phyloP scores from a whole-genome alignment of 345 rosid genomes.

The Psidium guajava region DNA sequence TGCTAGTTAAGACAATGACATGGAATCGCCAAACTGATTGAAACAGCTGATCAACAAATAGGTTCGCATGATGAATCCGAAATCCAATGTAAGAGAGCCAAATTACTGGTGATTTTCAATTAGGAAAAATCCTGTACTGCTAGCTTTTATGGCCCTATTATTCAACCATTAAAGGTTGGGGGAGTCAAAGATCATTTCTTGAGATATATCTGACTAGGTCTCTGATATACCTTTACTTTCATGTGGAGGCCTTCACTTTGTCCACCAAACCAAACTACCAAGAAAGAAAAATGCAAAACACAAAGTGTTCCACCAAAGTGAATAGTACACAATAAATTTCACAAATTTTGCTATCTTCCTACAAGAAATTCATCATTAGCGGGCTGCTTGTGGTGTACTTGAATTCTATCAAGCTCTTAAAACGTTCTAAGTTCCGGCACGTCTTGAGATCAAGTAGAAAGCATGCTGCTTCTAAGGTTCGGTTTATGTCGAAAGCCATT shows the following conservation, averaged over 20 bases:
- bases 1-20: neutral
- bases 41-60: neutral
- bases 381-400: neutral
- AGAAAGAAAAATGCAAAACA: neutral
- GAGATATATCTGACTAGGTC: neutral
- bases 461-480: neutral
- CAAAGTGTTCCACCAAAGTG: neutral
- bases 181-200: neutral
- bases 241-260: neutral
- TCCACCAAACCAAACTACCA: neutral
- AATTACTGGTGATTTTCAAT: neutral
- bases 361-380: neutral
- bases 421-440: neutral
- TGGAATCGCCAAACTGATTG: neutral
- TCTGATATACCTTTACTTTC: neutral
- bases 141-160: too few species aligned
- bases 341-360: neutral
- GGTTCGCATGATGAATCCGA: neutral
- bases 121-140: too few species aligned
- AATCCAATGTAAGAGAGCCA: neutral
- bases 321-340: neutral
- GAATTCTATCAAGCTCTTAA: neutral
- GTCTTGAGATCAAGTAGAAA: neutral
- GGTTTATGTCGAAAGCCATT: neutral
- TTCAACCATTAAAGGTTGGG: neutral